Evolutionary conservation across 2,329 filamentous ascomycete genomes (phyloP), one percentile per base, ranked within the genome.

Genomic region (Metarhizium brunneum): DNA sequence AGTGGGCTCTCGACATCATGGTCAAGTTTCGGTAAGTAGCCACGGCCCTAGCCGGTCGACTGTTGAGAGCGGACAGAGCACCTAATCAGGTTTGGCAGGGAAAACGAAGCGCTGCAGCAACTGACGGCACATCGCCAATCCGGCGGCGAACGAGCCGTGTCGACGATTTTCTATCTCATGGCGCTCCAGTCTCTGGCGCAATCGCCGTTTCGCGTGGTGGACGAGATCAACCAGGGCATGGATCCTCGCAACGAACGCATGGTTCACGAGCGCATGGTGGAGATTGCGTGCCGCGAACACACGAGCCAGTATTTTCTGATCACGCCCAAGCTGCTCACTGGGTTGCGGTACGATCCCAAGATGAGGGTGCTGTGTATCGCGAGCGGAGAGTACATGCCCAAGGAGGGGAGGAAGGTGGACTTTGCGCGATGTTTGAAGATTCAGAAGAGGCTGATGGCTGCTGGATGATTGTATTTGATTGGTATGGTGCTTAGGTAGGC

Each of bases 141-240:
- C 1, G 94, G 94, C 64, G 94, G 94, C 60, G 94, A 99, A 74
- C 87, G 94, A 57, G 90, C 94, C 29, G 92, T 99, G 25, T 95
- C 90, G 25, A 99, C 94, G 14, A 95, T 97, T 67, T 99, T 97
- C 79, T 99, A 95, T 74, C 89, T 99, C 56, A 97, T 99, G 92
- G 90, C 94, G 5, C 82, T 99, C 30, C 94, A 99, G 70, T 89
- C 89, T 52, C 85, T 99, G 65, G 92, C 94, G 16, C 88, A 91
- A 65, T 91, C 92, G 3, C 94, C 94, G 1, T 99, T 99, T 81
- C 90, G 94, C 53, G 92, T 99, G 52, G 94, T 99, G 57, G 94
- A 99, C 72, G 94, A 99, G 75, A 99, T 99, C 78, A 99, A 99
- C 68, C 94, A 99, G 73, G 94, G 94, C 62, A 99, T 99, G 94